These are phyloP conservation scores for Dactylellina sp. DNA, from an alignment of 2,329 filamentous ascomycete species.

Conservation along the genomic window DNA sequence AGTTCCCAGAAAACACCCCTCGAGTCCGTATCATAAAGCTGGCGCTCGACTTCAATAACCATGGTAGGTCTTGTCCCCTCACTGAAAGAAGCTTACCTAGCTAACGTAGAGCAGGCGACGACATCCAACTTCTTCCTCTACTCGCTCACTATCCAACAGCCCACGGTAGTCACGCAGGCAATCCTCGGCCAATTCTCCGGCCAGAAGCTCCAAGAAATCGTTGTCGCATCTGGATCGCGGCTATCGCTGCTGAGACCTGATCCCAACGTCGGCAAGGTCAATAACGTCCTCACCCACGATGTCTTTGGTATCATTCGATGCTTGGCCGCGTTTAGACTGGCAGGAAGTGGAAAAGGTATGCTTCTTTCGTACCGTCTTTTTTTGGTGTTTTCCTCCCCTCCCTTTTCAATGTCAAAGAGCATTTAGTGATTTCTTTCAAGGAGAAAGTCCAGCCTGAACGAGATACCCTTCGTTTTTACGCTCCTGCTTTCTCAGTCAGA, in stretches of 20 bases:
- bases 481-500: conserved; percentile 28
- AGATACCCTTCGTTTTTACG: conserved; percentile 64
- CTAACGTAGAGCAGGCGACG: conserved; percentile 75
- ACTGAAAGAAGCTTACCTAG: not conserved
- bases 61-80: conserved; percentile 33
- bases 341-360: conserved; percentile 96
- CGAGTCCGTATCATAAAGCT: conserved; percentile 11
- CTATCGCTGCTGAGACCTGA: conserved; percentile 89
- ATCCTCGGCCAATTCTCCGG: conserved; percentile 95
- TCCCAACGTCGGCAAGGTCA: conserved; percentile 84
- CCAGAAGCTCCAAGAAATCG: conserved; percentile 96
- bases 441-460: conserved; percentile 65
- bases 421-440: conserved; percentile 69
- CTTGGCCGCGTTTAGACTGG: conserved; percentile 87
- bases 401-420: conserved; percentile 74
- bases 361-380: conserved; percentile 61
- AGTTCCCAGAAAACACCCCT: conserved; percentile 11
- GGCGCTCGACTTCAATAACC: conserved; percentile 9
- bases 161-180: conserved; percentile 88
- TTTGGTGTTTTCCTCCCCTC: conserved; percentile 62
- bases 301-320: conserved; percentile 94
- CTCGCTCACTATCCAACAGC: conserved; percentile 92
- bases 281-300: conserved; percentile 88
- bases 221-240: conserved; percentile 90
- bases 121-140: conserved; percentile 99